Conservation (phyloP, 768 basidiomycete genomes). For the Mycena maculata region DNA sequence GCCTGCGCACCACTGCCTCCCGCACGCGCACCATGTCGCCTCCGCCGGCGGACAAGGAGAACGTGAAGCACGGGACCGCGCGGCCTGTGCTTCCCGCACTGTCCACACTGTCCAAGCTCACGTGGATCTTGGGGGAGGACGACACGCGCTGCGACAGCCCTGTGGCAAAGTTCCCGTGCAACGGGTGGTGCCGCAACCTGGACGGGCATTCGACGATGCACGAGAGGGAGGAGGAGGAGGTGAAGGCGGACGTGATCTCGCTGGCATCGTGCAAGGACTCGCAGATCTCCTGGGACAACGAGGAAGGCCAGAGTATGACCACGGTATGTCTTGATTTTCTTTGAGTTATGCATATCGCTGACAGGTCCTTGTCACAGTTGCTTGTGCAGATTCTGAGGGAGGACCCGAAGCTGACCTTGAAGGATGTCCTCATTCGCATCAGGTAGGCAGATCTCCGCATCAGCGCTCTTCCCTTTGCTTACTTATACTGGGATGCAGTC, state of each 20-base stretch:
- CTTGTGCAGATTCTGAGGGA: constrained; percentile 15
- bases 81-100: background rate
- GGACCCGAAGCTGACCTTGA: background rate
- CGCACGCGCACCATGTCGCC: background rate
- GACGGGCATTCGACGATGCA: background rate
- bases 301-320: constrained; percentile 33
- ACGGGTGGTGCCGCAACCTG: constrained; percentile 19
- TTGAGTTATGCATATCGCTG: no score
- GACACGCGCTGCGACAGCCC: constrained; percentile 19
- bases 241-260: constrained; percentile 34
- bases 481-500: background rate
- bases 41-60: background rate
- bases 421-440: constrained; percentile 15
- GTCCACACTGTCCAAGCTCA: no score
- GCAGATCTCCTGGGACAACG: constrained; percentile 30
- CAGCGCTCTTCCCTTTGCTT: no score
- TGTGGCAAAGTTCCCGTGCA: constrained; percentile 16
- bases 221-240: background rate
- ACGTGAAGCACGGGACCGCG: background rate
- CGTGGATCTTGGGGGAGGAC: background rate
- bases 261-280: constrained; percentile 36
- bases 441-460: constrained; percentile 3
- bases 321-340: background rate
- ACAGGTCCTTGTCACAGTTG: background rate
- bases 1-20: background rate